Conservation (phyloP, 257 asterid genomes). For the Gentiana macrophylla region DNA sequence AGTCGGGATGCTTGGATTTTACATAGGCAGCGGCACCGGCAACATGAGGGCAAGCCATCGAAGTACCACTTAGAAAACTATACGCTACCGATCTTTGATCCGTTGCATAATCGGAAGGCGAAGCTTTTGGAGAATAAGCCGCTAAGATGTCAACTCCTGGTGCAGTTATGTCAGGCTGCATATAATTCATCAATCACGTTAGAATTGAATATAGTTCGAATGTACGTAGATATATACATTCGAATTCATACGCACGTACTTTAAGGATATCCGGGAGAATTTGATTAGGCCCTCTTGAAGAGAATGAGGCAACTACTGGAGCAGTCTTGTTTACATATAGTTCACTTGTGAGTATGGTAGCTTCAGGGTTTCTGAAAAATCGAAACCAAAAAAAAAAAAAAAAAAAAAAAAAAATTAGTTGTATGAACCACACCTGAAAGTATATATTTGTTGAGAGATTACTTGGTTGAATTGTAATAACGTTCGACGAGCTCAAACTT, state of each 20-base stretch:
- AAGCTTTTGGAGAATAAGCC: constrained; percentile 1
- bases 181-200: too few relatives aligned
- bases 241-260: neutral
- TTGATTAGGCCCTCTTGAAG: constrained; percentile 15
- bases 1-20: constrained; percentile 10
- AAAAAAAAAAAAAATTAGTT: too few relatives aligned
- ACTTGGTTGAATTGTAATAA: constrained; percentile 12
- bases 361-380: constrained; percentile 5
- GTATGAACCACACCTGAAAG: neutral
- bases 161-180: constrained; percentile 9
- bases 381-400: neutral
- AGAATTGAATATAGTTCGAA: neutral
- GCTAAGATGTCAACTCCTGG: constrained; percentile 10
- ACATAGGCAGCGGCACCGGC: constrained; percentile 11
- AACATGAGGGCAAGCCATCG: constrained; percentile 18
- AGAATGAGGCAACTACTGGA: constrained; percentile 13
- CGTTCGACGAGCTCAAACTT: neutral
- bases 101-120: neutral
- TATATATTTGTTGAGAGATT: constrained; percentile 2
- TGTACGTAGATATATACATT: too few relatives aligned
- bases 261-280: constrained; percentile 10
- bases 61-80: constrained; percentile 8
- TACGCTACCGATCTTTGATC: constrained; percentile 5
- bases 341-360: neutral
- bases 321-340: neutral